Evolutionary conservation across 2,329 filamentous ascomycete genomes (phyloP).

Genomic region (Beauveria pseudobassiana): DNA sequence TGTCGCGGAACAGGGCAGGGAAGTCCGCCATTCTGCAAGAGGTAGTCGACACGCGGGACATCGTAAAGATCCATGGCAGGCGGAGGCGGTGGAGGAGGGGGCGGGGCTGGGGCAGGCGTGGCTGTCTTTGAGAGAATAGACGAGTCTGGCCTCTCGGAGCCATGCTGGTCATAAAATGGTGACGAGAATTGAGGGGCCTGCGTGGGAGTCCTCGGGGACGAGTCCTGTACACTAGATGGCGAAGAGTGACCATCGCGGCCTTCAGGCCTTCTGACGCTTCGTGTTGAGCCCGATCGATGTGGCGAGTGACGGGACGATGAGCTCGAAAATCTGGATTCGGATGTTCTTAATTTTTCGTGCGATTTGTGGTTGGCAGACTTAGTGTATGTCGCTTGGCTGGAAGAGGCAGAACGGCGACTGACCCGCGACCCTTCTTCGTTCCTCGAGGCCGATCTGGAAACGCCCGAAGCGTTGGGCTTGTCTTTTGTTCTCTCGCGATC

Average conservation of each 20-base stretch:
- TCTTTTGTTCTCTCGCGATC: slow-evolving; percentile 17
- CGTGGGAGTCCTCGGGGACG: slow-evolving; percentile 55
- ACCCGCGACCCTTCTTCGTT: slow-evolving; percentile 45
- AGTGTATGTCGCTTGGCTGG: slow-evolving; percentile 51
- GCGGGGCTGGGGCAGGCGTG: slow-evolving; percentile 30
- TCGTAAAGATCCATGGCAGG: slow-evolving; percentile 64
- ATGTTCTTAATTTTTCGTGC: slow-evolving; percentile 27
- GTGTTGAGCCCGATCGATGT: slow-evolving; percentile 32
- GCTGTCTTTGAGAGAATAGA: slow-evolving; percentile 29
- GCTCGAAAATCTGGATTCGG: slow-evolving; percentile 27
- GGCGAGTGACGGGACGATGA: slow-evolving; percentile 27
- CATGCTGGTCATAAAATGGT: slow-evolving; percentile 33
- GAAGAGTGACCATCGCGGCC: slow-evolving; percentile 35
- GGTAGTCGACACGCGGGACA: slow-evolving; percentile 80
- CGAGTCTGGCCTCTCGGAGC: slow-evolving; percentile 28
- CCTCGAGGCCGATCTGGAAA: slow-evolving; percentile 37
- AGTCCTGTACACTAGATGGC: slow-evolving; percentile 42
- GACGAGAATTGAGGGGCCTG: slow-evolving; percentile 45
- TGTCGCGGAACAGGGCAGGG: slow-evolving; percentile 63
- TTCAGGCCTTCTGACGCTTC: slow-evolving; percentile 30
- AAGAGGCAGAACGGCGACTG: slow-evolving; percentile 47
- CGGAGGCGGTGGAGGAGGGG: slow-evolving; percentile 49
- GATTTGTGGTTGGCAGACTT: slow-evolving; percentile 28
- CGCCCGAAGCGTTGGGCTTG: slow-evolving; percentile 37
- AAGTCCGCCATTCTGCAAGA: slow-evolving; percentile 82